A percentile compares a stretch with the other conserved stretches of the same genome.
Conservation (phyloP, 2,329 filamentous ascomycete species). For the Diaporthe vexans region DNA sequence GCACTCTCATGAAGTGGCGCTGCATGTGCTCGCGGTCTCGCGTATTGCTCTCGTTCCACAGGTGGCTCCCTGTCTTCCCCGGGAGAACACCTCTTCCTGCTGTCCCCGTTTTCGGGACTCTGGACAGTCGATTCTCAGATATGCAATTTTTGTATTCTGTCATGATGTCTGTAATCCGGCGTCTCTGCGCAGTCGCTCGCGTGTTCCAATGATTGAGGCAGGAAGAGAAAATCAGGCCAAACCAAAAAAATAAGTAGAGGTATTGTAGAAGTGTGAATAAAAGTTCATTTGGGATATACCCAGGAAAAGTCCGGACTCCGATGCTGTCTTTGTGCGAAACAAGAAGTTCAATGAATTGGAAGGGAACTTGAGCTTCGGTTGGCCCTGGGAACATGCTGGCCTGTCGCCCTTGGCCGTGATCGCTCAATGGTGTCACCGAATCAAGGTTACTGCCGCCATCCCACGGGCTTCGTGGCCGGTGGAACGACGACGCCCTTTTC, state of each 20-base stretch:
- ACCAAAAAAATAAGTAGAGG: background rate
- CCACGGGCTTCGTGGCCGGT: constrained; percentile 36
- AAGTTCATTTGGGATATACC: constrained; percentile 38
- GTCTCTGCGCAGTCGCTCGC: constrained; percentile 22
- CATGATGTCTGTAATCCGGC: constrained; percentile 28
- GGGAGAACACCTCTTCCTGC: background rate
- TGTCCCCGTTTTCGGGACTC: background rate
- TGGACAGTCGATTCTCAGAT: background rate
- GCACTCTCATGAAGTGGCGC: background rate
- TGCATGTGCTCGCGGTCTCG: background rate
- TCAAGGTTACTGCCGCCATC: constrained; percentile 42
- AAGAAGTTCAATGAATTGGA: constrained; percentile 32
- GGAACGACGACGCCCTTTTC: constrained; percentile 52
- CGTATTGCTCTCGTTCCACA: background rate
- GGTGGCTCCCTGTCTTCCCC: background rate
- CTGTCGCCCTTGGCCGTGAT: constrained; percentile 30
- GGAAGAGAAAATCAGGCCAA: constrained; percentile 3
- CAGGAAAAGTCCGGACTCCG: constrained; percentile 37
- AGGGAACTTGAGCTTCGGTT: constrained; percentile 32
- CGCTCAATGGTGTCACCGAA: constrained; percentile 40
- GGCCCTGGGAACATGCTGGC: constrained; percentile 35
- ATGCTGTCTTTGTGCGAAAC: constrained; percentile 39
- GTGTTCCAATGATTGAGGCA: background rate
- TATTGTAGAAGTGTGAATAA: constrained; percentile 29
- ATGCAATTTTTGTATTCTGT: constrained; percentile 25